phyloP scores from a whole-genome alignment of 306 rosid genomes.

The Fagus crenata region DNA sequence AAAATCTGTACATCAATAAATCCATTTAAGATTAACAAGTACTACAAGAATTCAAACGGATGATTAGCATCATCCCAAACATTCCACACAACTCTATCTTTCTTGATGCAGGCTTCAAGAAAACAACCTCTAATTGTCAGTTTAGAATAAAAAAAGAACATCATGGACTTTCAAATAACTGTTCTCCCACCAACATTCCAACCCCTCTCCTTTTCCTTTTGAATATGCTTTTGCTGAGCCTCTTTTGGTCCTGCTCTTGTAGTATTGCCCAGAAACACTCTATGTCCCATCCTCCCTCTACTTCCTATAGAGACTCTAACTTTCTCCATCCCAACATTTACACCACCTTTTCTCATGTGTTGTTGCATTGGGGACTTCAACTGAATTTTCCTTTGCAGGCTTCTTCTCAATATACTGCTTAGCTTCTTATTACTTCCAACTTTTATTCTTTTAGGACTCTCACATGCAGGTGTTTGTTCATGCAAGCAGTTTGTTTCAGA shows the following conservation, averaged over 20 bases:
- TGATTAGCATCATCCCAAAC: slow-evolving; percentile 25
- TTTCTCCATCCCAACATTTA: slow-evolving; percentile 84
- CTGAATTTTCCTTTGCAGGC: slow-evolving; percentile 65
- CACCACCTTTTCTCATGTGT: slow-evolving; percentile 70
- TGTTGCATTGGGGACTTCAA: slow-evolving; percentile 70
- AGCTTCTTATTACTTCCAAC: slow-evolving; percentile 55
- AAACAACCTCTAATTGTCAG: background rate
- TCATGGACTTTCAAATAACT: slow-evolving; percentile 16
- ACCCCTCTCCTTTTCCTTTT: slow-evolving; percentile 90
- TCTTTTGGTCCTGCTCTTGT: slow-evolving; percentile 62
- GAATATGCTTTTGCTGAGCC: slow-evolving; percentile 55
- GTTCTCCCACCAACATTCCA: slow-evolving; percentile 68
- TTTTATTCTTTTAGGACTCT: slow-evolving; percentile 71
- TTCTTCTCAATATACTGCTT: slow-evolving; percentile 66
- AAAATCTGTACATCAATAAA: background rate
- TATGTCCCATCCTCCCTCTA: slow-evolving; percentile 63
- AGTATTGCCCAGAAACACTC: slow-evolving; percentile 56
- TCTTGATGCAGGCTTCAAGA: slow-evolving; percentile 18
- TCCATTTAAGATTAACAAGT: background rate
- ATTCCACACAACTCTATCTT: slow-evolving; percentile 7
- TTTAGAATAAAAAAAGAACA: slow-evolving; percentile 3
- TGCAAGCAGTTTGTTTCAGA: slow-evolving; percentile 46
- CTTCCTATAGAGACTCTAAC: slow-evolving; percentile 86
- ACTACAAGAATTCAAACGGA: slow-evolving; percentile 21
- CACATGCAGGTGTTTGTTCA: slow-evolving; percentile 45